These are phyloP conservation scores for Suillus discolor DNA, from an alignment of 768 basidiomycete species.

Conservation along the genomic window DNA sequence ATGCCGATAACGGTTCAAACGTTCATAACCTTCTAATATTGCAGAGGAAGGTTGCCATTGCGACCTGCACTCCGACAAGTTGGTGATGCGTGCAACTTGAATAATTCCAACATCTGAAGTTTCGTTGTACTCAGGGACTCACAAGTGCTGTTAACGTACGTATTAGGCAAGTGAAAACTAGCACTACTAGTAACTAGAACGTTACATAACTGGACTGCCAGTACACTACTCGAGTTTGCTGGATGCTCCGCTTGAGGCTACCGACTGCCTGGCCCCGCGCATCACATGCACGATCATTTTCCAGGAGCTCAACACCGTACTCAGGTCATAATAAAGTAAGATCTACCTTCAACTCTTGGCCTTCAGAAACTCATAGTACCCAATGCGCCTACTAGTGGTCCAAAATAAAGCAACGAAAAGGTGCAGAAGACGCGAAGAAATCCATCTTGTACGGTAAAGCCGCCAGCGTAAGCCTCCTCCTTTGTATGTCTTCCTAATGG, in stretches of 20 bases:
- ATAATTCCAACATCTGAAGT: no score
- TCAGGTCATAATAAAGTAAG: constrained; percentile 47
- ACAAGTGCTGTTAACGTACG: not conserved
- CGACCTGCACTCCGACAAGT: not conserved
- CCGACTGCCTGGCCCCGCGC: not conserved
- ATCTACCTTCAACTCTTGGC: not conserved
- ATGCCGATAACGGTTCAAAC: not conserved
- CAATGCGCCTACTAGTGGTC: constrained; percentile 60
- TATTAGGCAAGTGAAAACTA: no score
- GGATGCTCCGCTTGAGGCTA: constrained; percentile 3
- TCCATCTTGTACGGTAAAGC: constrained; percentile 59
- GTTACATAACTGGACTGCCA: not conserved
- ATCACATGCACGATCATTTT: constrained; percentile 12
- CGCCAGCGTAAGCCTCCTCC: constrained; percentile 45
- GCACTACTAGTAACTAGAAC: no score
- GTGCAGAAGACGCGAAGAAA: constrained; percentile 61
- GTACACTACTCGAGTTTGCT: not conserved
- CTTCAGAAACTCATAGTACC: not conserved
- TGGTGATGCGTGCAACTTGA: no score
- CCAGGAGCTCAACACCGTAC: constrained; percentile 23
- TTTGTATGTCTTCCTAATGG: constrained; percentile 3
- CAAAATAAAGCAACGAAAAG: constrained; percentile 75
- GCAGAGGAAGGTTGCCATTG: not conserved
- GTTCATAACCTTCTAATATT: not conserved
- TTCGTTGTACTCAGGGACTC: not conserved